Evolutionary conservation across 352 stramenopile species (phyloP).

Genomic region (Phytophthora megakarya): DNA sequence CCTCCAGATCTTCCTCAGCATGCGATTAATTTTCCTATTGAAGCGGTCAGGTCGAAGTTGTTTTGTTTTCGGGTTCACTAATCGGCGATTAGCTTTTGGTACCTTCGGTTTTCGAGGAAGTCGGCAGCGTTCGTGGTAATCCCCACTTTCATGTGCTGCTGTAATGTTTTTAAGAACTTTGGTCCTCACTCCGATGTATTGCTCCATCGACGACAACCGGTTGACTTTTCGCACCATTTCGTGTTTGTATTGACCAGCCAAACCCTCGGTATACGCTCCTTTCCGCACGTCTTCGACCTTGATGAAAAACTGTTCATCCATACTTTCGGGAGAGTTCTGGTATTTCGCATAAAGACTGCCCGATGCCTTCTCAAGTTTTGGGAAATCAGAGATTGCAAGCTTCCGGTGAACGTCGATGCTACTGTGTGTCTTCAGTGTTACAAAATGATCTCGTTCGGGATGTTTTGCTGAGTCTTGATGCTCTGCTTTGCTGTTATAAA

Average conservation of each 20-base stretch:
- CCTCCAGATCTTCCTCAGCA: constrained; percentile 72
- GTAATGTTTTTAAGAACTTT: constrained; percentile 60
- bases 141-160: constrained; percentile 18
- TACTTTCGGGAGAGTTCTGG: constrained; percentile 29
- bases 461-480: constrained; percentile 1
- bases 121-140: constrained; percentile 26
- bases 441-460: not conserved
- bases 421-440: not conserved
- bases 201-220: constrained; percentile 45
- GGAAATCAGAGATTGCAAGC: constrained; percentile 41
- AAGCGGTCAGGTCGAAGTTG: constrained; percentile 68
- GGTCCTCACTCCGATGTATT: constrained; percentile 58
- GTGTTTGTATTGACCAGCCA: constrained; percentile 59
- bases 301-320: constrained; percentile 23
- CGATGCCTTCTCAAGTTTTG: constrained; percentile 39
- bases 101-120: constrained; percentile 73
- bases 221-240: constrained; percentile 66
- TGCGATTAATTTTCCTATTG: constrained; percentile 82
- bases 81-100: constrained; percentile 51
- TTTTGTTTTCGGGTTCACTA: constrained; percentile 48
- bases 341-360: constrained; percentile 43
- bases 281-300: constrained; percentile 65
- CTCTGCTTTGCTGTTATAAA: not conserved
- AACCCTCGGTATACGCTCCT: constrained; percentile 51
- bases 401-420: constrained; percentile 26